Evolutionary conservation across 345 rosid genomes (phyloP), one percentile per base, ranked within the genome.

Genomic region (Citrus australasica): DNA sequence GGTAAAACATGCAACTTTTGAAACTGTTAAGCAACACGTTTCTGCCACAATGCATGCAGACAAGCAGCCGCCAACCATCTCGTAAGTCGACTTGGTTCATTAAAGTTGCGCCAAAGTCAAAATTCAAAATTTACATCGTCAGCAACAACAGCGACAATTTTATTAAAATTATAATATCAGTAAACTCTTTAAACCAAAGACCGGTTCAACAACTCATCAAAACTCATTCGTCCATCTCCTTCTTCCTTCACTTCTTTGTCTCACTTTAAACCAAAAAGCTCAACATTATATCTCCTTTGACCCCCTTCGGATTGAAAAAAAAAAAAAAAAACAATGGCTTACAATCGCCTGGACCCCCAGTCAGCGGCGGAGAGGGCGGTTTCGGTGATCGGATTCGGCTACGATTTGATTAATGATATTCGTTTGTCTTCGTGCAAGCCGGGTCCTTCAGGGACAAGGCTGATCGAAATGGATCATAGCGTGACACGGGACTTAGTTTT

Each of bases 281-380:
- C 28, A 17, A 17, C 58, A 3, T 1, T 1, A 53, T 53, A 53
- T 53, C 58, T 16, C 67, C 58, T 51, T 51, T 27, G 13, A n/a
- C 35, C 67, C 33, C 11, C 46, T 71, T n/a, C 21, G 61, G 24
- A 58, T 46, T 25, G 6, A 40, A 42, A 42, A 40, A 32, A 32
- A 4, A 28, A 4, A 32, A 4, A 40, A 28, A 17, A 73, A 7
- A 28, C 74, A 10, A 92, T 92, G 94, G 86, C 89, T 5, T 40
- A n/a, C 21, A 79, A 68, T 33, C 88, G 88, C 32, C 83, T 90
- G 73, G 88, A 89, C 83, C 88, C 98, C 1, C 90, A 87, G 61
- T 82, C 93, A 25, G 97, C 97, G 48, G 98, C 95, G 2, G 92
- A 96, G 86, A 89, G 80, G 84, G 97, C 98, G 0, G 97, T 96